Base-by-base conservation (phyloP, 768 basidiomycete species). In the Agaricus subrufescens region DNA sequence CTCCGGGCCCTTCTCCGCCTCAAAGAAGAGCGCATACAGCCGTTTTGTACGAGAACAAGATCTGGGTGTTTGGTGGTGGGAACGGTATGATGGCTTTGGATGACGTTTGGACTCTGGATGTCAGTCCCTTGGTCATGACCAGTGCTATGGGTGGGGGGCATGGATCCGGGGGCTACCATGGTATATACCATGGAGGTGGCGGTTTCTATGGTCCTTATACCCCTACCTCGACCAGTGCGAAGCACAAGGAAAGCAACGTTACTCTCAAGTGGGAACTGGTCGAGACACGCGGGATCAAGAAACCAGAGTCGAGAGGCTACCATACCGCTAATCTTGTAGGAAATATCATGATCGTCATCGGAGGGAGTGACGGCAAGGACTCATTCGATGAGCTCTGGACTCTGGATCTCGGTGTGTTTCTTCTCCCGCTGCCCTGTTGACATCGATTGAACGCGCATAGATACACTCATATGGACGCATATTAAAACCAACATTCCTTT, bases 21-120 rank as follows among this genome's bases (percentile, higher is more conserved):
- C 84, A 87, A 2, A 84, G 95, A 8, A 84, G 95, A 27, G 94
- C 95, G 1, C 95, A 98, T 68, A 91, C 92, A 0, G 83, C 91
- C 0, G 88, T 94, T 12, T 71, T 84, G 23, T 86, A 92, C 63
- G 73, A 75, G 29, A 77, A 79, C 56, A 86, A 82, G 65, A 79
- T 98, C 0, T 91, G 89, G 75, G 71, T 97, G 3, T 97, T 96
- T 63, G 95, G 94, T 7, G 94, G 95, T n/a, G 94, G 95, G 2
- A 95, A 93, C 57, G 95, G 95, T 0, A 75, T 87, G 73, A 82
- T 81, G n/a, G 94, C 95, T 0, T 75, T 97, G 54, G 91, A 91
- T 62, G 94, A 97, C 67, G 73, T 95, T 19, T 96, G 94, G 93
- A 83, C 87, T 14, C 73, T 96, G 25, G 91, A 96, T 56, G 82